These are phyloP conservation scores for Boletus sp. DNA, from an alignment of 768 basidiomycete species.

Conservation along the genomic window DNA sequence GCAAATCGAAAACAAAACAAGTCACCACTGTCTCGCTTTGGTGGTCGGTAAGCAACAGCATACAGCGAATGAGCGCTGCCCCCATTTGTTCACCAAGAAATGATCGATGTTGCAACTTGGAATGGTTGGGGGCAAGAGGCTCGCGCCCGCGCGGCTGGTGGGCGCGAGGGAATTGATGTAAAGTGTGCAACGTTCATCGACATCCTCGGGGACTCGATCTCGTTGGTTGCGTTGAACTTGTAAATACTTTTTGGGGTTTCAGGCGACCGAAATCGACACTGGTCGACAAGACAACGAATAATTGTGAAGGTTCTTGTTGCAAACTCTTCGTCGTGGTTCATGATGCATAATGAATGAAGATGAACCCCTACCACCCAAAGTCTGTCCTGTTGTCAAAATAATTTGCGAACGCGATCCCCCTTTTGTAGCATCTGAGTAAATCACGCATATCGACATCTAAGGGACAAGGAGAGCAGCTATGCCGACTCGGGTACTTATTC, in stretches of 20 bases:
- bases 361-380: background rate
- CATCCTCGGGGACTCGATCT: background rate
- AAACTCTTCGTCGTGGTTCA: background rate
- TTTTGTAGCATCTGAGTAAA: too few species aligned
- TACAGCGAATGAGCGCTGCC: background rate
- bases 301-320: background rate
- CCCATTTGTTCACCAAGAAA: background rate
- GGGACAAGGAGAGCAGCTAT: background rate
- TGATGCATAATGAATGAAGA: too few species aligned
- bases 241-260: background rate
- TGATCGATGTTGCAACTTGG: background rate
- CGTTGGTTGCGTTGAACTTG: background rate
- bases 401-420: background rate
- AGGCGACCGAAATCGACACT: background rate
- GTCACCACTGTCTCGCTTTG: background rate
- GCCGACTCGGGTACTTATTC: too few species aligned
- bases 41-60: background rate
- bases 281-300: background rate
- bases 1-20: background rate
- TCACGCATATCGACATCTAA: too few species aligned
- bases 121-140: background rate
- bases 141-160: background rate
- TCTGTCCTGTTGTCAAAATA: background rate
- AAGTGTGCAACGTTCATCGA: background rate
- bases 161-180: background rate